A percentile compares a stretch with the other conserved stretches of the same genome.
These are phyloP conservation scores for Lathyrus oleraceus DNA, from an alignment of 306 rosid species.

Conservation along the genomic window DNA sequence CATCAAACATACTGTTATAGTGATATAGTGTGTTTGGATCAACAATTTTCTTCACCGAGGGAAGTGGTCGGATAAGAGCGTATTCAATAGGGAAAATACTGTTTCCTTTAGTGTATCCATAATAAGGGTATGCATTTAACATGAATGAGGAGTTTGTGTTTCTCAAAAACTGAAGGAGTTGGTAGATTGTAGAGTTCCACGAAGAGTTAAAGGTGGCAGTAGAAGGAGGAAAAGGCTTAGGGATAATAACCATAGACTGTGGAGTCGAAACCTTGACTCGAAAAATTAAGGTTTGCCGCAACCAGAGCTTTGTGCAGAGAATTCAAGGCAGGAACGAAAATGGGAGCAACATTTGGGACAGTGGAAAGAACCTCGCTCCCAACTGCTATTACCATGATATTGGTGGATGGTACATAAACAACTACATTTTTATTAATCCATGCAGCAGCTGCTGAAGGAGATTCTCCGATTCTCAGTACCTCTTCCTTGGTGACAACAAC, in stretches of 20 bases:
- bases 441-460: constrained; percentile 85
- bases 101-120: constrained; percentile 69
- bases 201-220: constrained; percentile 80
- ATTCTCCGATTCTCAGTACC: constrained; percentile 76
- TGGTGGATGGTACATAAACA: no score
- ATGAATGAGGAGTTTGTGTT: constrained; percentile 80
- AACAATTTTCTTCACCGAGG: constrained; percentile 91
- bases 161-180: constrained; percentile 74
- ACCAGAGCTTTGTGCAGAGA: no score
- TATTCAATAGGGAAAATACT: constrained; percentile 94
- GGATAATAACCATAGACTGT: constrained; percentile 85
- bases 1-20: constrained; percentile 95
- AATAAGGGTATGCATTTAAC: constrained; percentile 86
- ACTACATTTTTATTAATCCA: no score
- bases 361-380: no score
- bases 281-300: constrained; percentile 77
- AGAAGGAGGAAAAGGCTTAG: constrained; percentile 90
- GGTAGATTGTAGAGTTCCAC: no score
- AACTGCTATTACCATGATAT: no score
- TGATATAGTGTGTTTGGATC: constrained; percentile 96
- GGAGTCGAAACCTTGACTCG: constrained; percentile 91
- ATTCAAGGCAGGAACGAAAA: no score
- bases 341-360: no score
- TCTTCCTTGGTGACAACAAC: constrained; percentile 89
- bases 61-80: constrained; percentile 86